Base-by-base conservation (phyloP, 2,329 filamentous ascomycete species). In the Fusarium incarnatum region DNA sequence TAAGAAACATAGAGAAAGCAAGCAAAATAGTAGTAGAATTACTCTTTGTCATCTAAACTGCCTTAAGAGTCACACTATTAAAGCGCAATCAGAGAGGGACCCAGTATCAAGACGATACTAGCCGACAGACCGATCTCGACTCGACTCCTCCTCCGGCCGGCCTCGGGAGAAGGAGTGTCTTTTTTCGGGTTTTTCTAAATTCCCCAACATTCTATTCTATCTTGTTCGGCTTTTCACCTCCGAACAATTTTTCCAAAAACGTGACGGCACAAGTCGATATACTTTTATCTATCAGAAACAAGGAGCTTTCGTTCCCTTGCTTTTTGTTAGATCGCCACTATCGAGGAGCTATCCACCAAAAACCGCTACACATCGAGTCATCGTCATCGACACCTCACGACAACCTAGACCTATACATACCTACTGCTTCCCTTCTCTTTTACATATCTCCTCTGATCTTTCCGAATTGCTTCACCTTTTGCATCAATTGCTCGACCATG, bases 41-140 rank as follows among this genome's bases (percentile, higher is more conserved):
- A 22, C 5, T 40, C 22, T 50, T 41, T 20, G 23, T 42, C 12
- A 22, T 37, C 13, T 53, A 45, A 41, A 52, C 28, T 37, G n/a
- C 47, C 42, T 47, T 6, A 28, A 53, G 30, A 20, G 41, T 27
- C 41, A 30, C 49, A 55, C 59, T 59, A 68, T 30, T 27, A 11
- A 37, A 55, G 42, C 47, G 42, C 52, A 47, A 64, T 41, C 60
- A 44, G 25, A 41, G n/a, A 16, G 46, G 40, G 42, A n/a, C 42
- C 46, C 16, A 45, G 28, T 23, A 53, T 53, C 67, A 61, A 70
- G 71, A 72, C 73, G 73, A 75, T 60, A 74, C 57, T 75, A 75
- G 59, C 73, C 73, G 73, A 72, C 72, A 46, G 64, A 41, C 67
- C 65, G 70, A 64, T 56, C 56, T 46, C 41, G 49, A 60, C 54